Base-by-base conservation (phyloP, 1,284 basidiomycete genomes). In the Rhodotorula glutinis region DNA sequence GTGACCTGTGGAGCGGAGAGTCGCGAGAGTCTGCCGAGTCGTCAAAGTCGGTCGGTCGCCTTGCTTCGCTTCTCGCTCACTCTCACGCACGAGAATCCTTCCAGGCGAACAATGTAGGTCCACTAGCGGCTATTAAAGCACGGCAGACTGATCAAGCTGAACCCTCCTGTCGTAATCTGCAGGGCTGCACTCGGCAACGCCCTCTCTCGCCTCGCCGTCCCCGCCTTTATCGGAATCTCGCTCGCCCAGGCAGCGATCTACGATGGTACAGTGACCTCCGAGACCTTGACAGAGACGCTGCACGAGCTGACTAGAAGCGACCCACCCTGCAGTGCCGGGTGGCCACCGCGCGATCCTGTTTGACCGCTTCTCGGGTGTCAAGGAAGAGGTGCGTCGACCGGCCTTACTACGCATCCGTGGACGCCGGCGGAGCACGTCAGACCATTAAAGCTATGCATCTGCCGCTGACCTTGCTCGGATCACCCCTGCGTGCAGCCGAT, bases 311-410 rank as follows among this genome's bases (percentile, higher is more conserved):
- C 40, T n/a, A n/a, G n/a, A n/a, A n/a, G n/a, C n/a, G n/a, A n/a
- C n/a, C n/a, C n/a, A n/a, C n/a, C n/a, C n/a, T 19, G 21, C 63
- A 72, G 72, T 73, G 7, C 72, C 72, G 27, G 72, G 72, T 53
- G 72, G 72, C 11, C 72, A 73, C 63, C 85, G 91, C 63, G 95
- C 96, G 38, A 95, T 98, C 75, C 93, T 98, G 88, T 98, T 98
- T 80, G 95, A 98, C 81, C 85, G 95, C 76, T 98, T 98, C 80
- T 85, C 88, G 63, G 96, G 96, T 80, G 94, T 98, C 57, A 88
- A 88, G 80, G 84, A 88, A 73, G 81, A 84, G 81, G 70, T 69
- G n/a, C 30, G 63, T 29, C 41, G 16, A 82, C 75, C 5, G 27
- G 38, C 40, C 27, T 1, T 30, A n/a, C 46, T 3, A 2, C 16